Base-by-base conservation (phyloP, 2,329 filamentous ascomycete species). In the Neoascochyta sp. region DNA sequence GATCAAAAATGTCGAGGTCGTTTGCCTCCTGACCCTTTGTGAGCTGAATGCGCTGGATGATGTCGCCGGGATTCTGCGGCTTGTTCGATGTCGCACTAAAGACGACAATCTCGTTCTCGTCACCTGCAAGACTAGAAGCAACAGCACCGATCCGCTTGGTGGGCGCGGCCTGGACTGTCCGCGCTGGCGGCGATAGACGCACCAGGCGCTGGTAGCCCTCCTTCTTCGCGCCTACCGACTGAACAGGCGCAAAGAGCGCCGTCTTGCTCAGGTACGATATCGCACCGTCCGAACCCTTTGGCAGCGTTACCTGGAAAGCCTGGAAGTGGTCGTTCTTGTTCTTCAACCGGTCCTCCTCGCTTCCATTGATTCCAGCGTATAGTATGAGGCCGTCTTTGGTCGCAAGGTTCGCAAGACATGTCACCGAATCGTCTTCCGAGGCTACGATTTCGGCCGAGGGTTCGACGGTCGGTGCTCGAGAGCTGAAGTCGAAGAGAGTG, bases 401-500 rank as follows among this genome's bases (percentile, higher is more conserved):
- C 67, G 74, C 44, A 7, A 86, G 80, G 29, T 83, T 77, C 22
- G 80, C 86, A 27, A 95, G 72, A 32, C 84, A 89, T 44, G 83
- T 87, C 36, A 94, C 86, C 34, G 84, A 93, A 64, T 96, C 90
- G 67, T 95, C 89, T 55, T 89, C 79, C 48, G 84, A 84, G 27
- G 95, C 78, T 36, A 87, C 80, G 53, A 90, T 72, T 47, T 94
- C 85, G 43, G 80, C 77, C 13, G 74, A 69, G n/a, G 60, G 53
- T 45, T 82, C 69, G 41, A 79, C 73, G 11, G 27, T 55, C 27
- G 86, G 67, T 26, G 80, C 76, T 33, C 77, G 70, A 20, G 76
- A 79, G 50, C 76, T 78, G n/a, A 81, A 74, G 58, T 90, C 81
- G 41, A 94, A 72, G 9, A 46, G 34, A 16, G 78, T 81, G 54